A percentile compares a stretch with the other conserved stretches of the same genome.
Conservation (phyloP, 2,329 filamentous ascomycete genomes). For the Huntiella moniliformis region DNA sequence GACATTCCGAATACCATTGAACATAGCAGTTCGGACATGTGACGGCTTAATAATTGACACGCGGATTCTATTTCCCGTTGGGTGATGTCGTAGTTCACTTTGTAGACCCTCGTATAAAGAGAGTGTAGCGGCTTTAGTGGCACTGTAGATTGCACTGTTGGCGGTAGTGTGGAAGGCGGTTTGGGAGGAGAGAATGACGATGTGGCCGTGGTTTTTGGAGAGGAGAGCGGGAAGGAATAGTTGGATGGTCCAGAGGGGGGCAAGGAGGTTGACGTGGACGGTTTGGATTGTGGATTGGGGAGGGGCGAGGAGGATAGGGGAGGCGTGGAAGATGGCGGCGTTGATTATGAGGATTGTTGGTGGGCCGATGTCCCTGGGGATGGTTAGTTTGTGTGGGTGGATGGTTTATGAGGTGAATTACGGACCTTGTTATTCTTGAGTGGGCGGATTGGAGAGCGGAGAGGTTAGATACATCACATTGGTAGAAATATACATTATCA, state of each 20-base stretch:
- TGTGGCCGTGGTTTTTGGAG: conserved; percentile 35
- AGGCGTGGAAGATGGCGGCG: conserved; percentile 33
- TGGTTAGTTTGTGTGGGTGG: neutral
- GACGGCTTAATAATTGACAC: conserved; percentile 13
- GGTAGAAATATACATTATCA: conserved; percentile 28
- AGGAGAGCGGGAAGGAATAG: conserved; percentile 38
- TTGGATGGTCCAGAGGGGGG: conserved; percentile 36
- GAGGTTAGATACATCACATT: conserved; percentile 33
- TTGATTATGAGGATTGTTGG: conserved; percentile 38
- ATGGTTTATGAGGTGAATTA: too few species aligned
- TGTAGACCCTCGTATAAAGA: conserved; percentile 40
- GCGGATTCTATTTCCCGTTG: conserved; percentile 35
- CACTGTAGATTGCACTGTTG: conserved; percentile 39
- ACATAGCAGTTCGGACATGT: conserved; percentile 30
- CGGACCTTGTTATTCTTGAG: too few species aligned
- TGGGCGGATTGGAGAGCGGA: too few species aligned
- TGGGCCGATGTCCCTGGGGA: conserved; percentile 3
- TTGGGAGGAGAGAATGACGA: conserved; percentile 36
- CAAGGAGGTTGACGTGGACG: conserved; percentile 38
- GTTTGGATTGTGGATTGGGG: conserved; percentile 25
- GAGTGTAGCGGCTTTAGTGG: conserved; percentile 37
- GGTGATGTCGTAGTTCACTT: conserved; percentile 29
- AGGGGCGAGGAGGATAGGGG: conserved; percentile 29
- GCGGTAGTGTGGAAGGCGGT: conserved; percentile 35
- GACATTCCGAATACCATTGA: conserved; percentile 12